These are phyloP conservation scores for Usnea hakonensis DNA, from an alignment of 495 filamentous ascomycete genomes.

Conservation along the genomic window DNA sequence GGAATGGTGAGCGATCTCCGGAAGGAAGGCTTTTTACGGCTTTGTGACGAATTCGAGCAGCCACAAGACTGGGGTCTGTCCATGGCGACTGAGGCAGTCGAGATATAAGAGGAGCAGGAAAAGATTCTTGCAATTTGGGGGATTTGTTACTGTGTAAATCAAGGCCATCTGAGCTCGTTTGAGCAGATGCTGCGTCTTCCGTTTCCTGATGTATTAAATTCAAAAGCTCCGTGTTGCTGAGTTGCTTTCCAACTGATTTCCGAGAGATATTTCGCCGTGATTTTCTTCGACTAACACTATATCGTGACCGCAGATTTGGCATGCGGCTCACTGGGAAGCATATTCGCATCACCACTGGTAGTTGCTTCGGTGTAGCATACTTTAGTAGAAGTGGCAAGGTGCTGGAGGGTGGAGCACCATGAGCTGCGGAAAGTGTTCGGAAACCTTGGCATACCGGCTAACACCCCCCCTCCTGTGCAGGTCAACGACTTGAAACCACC, in stretches of 20 bases:
- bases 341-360: constrained; percentile 9
- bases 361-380: not conserved
- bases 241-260: constrained; percentile 4
- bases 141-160: not conserved
- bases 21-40: constrained; percentile 21
- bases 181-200: not conserved
- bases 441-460: too few relatives aligned
- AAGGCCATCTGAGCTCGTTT: not conserved
- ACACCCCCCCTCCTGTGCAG: too few relatives aligned
- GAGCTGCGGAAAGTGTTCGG: too few relatives aligned
- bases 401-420: too few relatives aligned
- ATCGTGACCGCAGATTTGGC: not conserved
- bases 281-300: not conserved
- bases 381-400: too few relatives aligned
- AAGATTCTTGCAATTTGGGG: not conserved
- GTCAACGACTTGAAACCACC: not conserved
- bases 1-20: constrained; percentile 35
- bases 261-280: not conserved
- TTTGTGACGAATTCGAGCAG: constrained; percentile 35
- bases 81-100: constrained; percentile 19
- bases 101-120: not conserved
- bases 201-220: not conserved
- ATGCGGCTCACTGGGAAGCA: not conserved
- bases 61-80: constrained; percentile 14
- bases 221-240: constrained; percentile 13